A percentile compares a stretch with the other conserved stretches of the same genome.
phyloP scores from a whole-genome alignment of 768 basidiomycete species.

The Suillus tomentosus region DNA sequence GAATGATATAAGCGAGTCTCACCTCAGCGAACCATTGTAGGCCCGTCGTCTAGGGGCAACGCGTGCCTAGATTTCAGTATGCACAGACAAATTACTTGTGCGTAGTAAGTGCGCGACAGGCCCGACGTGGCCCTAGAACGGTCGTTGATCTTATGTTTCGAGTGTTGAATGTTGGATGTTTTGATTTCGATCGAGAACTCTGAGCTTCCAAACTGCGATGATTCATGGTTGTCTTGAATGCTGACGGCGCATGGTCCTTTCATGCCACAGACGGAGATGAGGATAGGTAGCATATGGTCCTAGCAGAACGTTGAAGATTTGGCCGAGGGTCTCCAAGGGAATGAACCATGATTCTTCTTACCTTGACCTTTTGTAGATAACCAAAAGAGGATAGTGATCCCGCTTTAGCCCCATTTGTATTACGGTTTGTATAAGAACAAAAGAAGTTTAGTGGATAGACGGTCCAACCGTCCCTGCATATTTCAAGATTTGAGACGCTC shows the following conservation, averaged over 20 bases:
- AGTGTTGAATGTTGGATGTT: not conserved
- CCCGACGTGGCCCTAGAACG: not conserved
- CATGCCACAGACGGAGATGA: slow-evolving; percentile 1
- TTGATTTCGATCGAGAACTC: slow-evolving; percentile 3
- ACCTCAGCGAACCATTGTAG: not conserved
- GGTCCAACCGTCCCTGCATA: not conserved
- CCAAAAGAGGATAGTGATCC: not conserved
- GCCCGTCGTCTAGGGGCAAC: not conserved
- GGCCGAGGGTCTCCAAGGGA: slow-evolving; percentile 5
- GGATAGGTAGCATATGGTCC: not conserved
- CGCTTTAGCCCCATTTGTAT: not conserved
- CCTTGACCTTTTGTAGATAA: not conserved
- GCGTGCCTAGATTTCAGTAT: not conserved
- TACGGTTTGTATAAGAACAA: slow-evolving; percentile 5
- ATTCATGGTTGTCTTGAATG: not conserved
- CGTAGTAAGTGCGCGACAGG: not conserved
- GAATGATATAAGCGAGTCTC: not conserved
- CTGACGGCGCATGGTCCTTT: not conserved
- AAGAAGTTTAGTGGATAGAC: slow-evolving; percentile 1
- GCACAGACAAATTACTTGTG: not conserved
- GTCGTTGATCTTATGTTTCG: not conserved
- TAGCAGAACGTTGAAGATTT: slow-evolving; percentile 1
- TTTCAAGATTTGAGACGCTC: not conserved
- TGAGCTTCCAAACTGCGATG: not conserved
- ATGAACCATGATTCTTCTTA: not conserved